Base-by-base conservation (phyloP, 257 asterid species). In the Thymus mandschuricus region DNA sequence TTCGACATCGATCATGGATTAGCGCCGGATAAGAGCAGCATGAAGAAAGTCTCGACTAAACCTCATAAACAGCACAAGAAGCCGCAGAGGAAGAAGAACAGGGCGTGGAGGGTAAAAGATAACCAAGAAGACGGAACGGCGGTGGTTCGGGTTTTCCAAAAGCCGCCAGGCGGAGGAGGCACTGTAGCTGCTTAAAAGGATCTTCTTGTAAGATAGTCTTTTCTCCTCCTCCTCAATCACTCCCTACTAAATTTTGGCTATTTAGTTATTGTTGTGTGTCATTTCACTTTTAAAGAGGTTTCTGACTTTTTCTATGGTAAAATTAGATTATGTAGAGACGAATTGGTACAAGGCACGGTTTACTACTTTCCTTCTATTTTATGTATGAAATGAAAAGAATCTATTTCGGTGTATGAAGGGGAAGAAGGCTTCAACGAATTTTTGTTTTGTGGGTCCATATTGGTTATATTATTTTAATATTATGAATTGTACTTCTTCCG, bases 21-120 rank as follows among this genome's bases (percentile, higher is more conserved):
- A 60, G 83, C 89, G 66, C 72, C 87, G 1, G n/a, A 12, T 1
- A 80, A 81, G 74, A 77, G 46, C 21, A 66, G 62, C 6, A 64
- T 52, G 27, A 89, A 69, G 79, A 83, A 73, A 79, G 83, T 80
- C 29, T 3, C 82, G 2, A 66, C 21, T 64, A 88, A 89, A 28
- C 84, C 94, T 11, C 92, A 88, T 78, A 95, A 95, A 82, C 90
- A 81, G 82, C 97, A 95, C 40, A 92, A 86, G 88, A 95, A 95
- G 73, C 90, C 92, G 8, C 96, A 86, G 60, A 84, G 92, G 60
- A 88, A 84, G 92, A 95, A 95, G 79, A 96, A 92, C 43, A 81
- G 98, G 3, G 50, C 92, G 10, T 95, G 99, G 97, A 89, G 97
- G 81, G 91, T 85, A 21, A 72, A 64, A 52, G 77, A 74, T 8